Evolutionary conservation across 768 basidiomycete species (phyloP), one percentile per base, ranked within the genome.

Genomic region (Rhizopogon salebrosus): DNA sequence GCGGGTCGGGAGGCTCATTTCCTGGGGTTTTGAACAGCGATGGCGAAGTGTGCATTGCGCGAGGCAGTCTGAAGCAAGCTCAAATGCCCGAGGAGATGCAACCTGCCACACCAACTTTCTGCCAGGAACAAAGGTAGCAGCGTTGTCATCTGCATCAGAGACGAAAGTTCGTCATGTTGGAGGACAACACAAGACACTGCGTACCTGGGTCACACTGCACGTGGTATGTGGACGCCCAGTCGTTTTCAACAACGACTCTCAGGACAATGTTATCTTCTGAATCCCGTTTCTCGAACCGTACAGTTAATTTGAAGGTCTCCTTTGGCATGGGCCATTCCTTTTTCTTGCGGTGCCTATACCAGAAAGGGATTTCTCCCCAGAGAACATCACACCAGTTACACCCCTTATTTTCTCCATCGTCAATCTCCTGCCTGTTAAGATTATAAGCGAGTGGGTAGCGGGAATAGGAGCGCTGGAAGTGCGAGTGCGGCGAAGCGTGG

Each of bases 351-450:
- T n/a, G 13, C 22, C 36, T 20, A 24, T 41, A 39, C 40, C 51
- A 20, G 23, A 24, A 2, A 31, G 45, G 45, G 26, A 52, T 52
- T 23, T 52, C 40, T 9, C 40, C 51, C 34, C 23, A 22, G 9
- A 52, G 39, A 20, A 52, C 35, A 31, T 41, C 42, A 26, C 51
- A 52, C 41, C 38, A 46, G 14, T 29, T 52, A 20, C 51, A 52
- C 16, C 39, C 51, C 8, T 37, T 23, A 4, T 52, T 34, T 29
- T 52, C 51, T 14, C 41, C 41, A 8, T 36, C 27, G 9, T 41
- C 51, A 8, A 52, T 52, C 41, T 48, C 41, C 29, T 52, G 26
- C n/a, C n/a, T n/a, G n/a, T n/a, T n/a, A n/a, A n/a, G n/a, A n/a
- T n/a, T n/a, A n/a, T n/a, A n/a, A n/a, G n/a, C n/a, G n/a, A n/a